Evolutionary conservation across 2,329 filamentous ascomycete genomes (phyloP).

Genomic region (Stagonosporopsis chrysanthemi): DNA sequence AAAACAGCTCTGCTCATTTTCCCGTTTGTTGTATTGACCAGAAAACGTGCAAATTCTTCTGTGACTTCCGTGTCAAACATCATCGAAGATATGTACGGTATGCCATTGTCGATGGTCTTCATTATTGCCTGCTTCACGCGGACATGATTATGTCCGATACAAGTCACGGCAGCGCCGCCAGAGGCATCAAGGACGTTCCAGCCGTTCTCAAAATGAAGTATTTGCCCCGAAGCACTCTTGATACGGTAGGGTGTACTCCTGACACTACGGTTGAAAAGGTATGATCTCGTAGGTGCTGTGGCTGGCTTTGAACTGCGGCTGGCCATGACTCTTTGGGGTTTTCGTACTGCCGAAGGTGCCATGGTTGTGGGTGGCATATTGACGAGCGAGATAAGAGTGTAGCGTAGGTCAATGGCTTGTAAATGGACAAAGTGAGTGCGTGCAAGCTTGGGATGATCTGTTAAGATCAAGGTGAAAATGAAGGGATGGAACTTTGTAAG

Average conservation of each 20-base stretch:
- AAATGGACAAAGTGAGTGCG: neutral
- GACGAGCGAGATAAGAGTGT: neutral
- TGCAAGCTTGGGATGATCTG: neutral
- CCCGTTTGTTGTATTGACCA: slow-evolving; percentile 61
- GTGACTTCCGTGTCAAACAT: slow-evolving; percentile 64
- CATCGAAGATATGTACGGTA: slow-evolving; percentile 66
- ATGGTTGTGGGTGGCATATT: slow-evolving; percentile 13
- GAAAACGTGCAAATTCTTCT: slow-evolving; percentile 60
- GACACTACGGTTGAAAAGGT: slow-evolving; percentile 61
- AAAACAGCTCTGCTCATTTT: slow-evolving; percentile 64
- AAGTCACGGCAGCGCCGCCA: slow-evolving; percentile 75
- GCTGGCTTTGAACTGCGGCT: slow-evolving; percentile 12
- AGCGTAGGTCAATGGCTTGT: neutral
- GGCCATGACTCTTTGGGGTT: slow-evolving; percentile 16
- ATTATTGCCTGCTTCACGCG: slow-evolving; percentile 67
- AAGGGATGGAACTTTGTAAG: neutral
- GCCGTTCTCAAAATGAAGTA: slow-evolving; percentile 59
- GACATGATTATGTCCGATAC: slow-evolving; percentile 71
- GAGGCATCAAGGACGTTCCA: slow-evolving; percentile 72
- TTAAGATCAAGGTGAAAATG: neutral
- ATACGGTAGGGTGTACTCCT: slow-evolving; percentile 57
- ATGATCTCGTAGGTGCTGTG: neutral
- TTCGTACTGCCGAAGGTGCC: slow-evolving; percentile 14
- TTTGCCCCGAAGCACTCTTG: slow-evolving; percentile 58
- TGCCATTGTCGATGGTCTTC: slow-evolving; percentile 62